Evolutionary conservation across 148 eudicot genomes (phyloP).

Genomic region (Vaccinium darrowii): DNA sequence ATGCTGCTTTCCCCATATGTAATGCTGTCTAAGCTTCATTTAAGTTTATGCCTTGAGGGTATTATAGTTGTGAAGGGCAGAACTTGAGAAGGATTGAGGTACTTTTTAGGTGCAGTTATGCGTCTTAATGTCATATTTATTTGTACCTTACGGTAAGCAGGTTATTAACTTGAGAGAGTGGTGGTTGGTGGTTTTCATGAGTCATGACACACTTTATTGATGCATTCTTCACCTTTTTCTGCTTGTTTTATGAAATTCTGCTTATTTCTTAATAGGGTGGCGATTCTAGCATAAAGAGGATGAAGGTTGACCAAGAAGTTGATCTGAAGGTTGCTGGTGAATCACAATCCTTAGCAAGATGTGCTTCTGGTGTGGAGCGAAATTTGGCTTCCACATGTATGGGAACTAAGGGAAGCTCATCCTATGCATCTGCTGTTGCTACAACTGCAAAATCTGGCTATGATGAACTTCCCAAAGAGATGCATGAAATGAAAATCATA

Average conservation of each 20-base stretch:
- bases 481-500: conserved; percentile 67
- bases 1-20: background rate
- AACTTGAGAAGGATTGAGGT: background rate
- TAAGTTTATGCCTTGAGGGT: background rate
- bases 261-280: conserved; percentile 47
- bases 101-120: background rate
- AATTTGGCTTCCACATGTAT: conserved; percentile 33
- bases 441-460: conserved; percentile 33
- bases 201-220: background rate
- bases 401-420: conserved; percentile 46
- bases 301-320: conserved; percentile 49
- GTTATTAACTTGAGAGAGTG: background rate
- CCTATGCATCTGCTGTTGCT: conserved; percentile 31
- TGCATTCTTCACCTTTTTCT: conserved; percentile 8
- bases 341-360: conserved; percentile 32
- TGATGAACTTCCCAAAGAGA: conserved; percentile 66
- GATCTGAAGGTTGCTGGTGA: conserved; percentile 29
- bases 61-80: background rate
- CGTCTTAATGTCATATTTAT: background rate
- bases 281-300: conserved; percentile 57
- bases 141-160: background rate
- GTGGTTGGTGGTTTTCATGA: too few species aligned
- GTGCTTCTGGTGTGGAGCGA: conserved; percentile 33
- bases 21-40: background rate
- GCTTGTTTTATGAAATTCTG: background rate